A percentile compares a stretch with the other conserved stretches of the same genome.
Conservation (phyloP, 345 rosid species). For the Camelina hispida region DNA sequence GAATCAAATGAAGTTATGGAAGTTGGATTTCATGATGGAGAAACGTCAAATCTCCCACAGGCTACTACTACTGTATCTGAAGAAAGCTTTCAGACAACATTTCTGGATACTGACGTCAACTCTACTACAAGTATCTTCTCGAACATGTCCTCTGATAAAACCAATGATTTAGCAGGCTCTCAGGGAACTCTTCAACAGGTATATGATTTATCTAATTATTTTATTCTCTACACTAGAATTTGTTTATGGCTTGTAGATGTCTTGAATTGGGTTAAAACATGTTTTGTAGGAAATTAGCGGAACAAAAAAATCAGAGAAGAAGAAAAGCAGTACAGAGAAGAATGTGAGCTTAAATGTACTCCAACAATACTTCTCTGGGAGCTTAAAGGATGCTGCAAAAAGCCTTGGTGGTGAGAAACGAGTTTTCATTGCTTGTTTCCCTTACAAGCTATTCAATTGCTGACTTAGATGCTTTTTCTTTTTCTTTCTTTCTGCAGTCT, state of each 20-base stretch:
- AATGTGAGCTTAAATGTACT: constrained; percentile 85
- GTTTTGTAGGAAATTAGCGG: constrained; percentile 50
- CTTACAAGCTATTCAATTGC: background rate
- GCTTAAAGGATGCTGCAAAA: constrained; percentile 95
- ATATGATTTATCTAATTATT: constrained; percentile 4
- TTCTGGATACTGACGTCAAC: constrained; percentile 46
- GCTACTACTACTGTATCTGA: constrained; percentile 37
- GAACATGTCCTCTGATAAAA: constrained; percentile 45
- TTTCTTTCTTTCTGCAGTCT: constrained; percentile 53
- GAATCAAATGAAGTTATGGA: constrained; percentile 51
- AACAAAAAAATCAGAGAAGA: constrained; percentile 64
- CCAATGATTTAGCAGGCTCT: constrained; percentile 44
- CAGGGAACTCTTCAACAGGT: constrained; percentile 59
- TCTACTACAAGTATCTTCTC: constrained; percentile 42
- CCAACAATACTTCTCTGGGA: constrained; percentile 88
- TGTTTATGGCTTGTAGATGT: constrained; percentile 5
- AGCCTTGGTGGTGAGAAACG: constrained; percentile 80
- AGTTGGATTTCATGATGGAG: constrained; percentile 44
- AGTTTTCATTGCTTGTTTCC: constrained; percentile 15
- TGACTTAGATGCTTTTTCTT: constrained; percentile 28
- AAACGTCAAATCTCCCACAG: constrained; percentile 40
- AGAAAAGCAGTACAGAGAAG: constrained; percentile 79
- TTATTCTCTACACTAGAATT: constrained; percentile 22
- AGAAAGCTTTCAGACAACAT: constrained; percentile 47
- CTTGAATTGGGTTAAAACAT: constrained; percentile 6